Percentiles rank a stretch among this genome's conserved stretches.
phyloP scores from a whole-genome alignment of 371 early-diverging fungal species.

The Apophysomyces elegans region DNA sequence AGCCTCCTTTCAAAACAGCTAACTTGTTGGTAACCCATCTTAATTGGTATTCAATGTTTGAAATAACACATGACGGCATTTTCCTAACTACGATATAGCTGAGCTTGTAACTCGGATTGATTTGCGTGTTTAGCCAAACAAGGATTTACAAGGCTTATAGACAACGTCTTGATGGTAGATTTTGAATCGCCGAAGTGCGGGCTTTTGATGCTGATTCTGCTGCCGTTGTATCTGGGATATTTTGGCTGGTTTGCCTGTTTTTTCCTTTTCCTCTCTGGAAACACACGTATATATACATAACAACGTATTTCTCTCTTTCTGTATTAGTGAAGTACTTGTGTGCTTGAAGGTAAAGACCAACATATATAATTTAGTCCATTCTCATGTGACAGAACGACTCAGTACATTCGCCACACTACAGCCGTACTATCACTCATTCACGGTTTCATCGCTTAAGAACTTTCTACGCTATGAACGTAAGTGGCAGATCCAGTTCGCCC shows the following conservation, averaged over 20 bases:
- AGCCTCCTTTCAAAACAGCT: no score
- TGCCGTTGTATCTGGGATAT: neutral
- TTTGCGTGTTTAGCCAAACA: no score
- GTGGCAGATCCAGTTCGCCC: neutral
- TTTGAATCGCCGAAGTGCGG: conserved; percentile 7
- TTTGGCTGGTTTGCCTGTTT: neutral
- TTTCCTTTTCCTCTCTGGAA: neutral
- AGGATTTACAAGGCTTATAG: neutral
- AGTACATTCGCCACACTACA: neutral
- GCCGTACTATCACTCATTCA: neutral
- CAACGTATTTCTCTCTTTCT: conserved; percentile 2
- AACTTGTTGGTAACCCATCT: no score
- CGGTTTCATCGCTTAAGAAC: conserved; percentile 1
- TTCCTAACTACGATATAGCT: no score
- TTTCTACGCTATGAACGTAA: neutral
- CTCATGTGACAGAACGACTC: neutral
- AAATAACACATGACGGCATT: no score
- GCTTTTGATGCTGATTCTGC: neutral
- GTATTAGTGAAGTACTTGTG: neutral
- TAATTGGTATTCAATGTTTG: no score
- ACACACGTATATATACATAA: neutral
- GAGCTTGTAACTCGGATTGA: no score
- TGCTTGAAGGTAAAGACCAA: neutral
- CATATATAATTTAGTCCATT: neutral
- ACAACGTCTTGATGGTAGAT: neutral